phyloP scores from a whole-genome alignment of 2,329 filamentous ascomycete genomes.

The Epichloe typhina region DNA sequence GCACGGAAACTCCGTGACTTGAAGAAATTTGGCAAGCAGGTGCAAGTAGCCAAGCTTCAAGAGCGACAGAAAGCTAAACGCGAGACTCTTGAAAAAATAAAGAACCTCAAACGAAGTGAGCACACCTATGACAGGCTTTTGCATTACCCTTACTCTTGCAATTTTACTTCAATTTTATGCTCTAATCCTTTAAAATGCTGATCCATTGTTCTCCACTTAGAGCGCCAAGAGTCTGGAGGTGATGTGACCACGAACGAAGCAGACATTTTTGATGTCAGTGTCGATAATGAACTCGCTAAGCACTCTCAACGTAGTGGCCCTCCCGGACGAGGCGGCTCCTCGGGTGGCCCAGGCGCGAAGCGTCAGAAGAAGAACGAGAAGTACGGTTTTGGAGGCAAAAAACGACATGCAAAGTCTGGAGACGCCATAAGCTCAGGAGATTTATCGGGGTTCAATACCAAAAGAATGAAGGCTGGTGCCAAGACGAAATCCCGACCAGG shows the following conservation, averaged over 20 bases:
- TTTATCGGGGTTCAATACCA: constrained; percentile 63
- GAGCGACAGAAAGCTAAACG: constrained; percentile 87
- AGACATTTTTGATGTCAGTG: constrained; percentile 82
- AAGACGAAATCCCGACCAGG: constrained; percentile 33
- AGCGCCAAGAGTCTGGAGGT: constrained; percentile 61
- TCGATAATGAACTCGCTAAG: constrained; percentile 50
- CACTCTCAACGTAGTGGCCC: constrained; percentile 25
- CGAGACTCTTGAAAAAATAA: constrained; percentile 85
- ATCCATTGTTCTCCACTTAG: constrained; percentile 31
- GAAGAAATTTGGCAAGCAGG: constrained; percentile 98
- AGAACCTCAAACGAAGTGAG: constrained; percentile 87
- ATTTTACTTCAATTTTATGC: neutral
- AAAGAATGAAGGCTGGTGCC: constrained; percentile 61
- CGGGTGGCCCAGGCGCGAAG: constrained; percentile 36
- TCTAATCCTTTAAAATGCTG: neutral
- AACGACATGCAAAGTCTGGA: constrained; percentile 71
- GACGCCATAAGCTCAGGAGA: constrained; percentile 76
- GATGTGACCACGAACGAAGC: constrained; percentile 59
- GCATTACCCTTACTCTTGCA: neutral
- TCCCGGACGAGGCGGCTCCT: constrained; percentile 17
- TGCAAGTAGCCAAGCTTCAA: constrained; percentile 90
- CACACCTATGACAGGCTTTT: neutral
- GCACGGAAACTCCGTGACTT: constrained; percentile 84
- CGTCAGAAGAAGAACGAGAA: constrained; percentile 87
- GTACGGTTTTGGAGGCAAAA: constrained; percentile 96